Evolutionary conservation across 2,329 filamentous ascomycete genomes (phyloP), one percentile per base, ranked within the genome.

Genomic region (Colletotrichum sp.): DNA sequence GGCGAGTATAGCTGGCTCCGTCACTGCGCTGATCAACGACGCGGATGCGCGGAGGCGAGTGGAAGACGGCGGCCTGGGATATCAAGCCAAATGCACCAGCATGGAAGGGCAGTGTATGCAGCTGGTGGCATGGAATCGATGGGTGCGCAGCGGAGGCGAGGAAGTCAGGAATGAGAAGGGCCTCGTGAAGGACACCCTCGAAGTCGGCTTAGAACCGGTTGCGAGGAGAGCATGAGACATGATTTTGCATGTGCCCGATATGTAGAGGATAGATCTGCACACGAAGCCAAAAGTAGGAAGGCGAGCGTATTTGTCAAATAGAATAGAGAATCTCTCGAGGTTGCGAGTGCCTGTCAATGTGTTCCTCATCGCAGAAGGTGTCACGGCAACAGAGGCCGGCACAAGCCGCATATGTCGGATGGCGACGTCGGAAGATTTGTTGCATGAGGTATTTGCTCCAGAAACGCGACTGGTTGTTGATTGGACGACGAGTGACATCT

Each of bases 61-160:
- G 2, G 82, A 81, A 36, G 82, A 86, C 10, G 87, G 87, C 1
- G 87, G 87, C 0, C 76, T 89, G 32, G 87, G 86, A 13, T 88
- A 88, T 66, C 71, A 69, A 64, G 82, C 80, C 4, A 81, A 81
- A 9, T 84, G 81, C 61, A 85, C 80, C 13, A 85, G 83, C 6
- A 74, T 89, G 26, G 85, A 88, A 77, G 87, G 86, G 1, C 78
- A 88, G 28, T 85, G 83, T 68, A 82, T 83, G 78, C 82, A 86
- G 78, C 71, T 88, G 13, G 78, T 79, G 7, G 81, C 84, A 13
- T 88, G 85, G 85, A 89, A 90, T 72, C 71, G 61, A 36, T 75
- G 52, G 61, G 71, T 74, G 57, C 71, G 30, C 48, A 75, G 65
- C 14, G 70, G 63, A 52, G 66, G 71, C 57, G 67, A 69, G 12